Base-by-base conservation (phyloP, 352 stramenopile species). In the Thraustochytrium striatum region DNA sequence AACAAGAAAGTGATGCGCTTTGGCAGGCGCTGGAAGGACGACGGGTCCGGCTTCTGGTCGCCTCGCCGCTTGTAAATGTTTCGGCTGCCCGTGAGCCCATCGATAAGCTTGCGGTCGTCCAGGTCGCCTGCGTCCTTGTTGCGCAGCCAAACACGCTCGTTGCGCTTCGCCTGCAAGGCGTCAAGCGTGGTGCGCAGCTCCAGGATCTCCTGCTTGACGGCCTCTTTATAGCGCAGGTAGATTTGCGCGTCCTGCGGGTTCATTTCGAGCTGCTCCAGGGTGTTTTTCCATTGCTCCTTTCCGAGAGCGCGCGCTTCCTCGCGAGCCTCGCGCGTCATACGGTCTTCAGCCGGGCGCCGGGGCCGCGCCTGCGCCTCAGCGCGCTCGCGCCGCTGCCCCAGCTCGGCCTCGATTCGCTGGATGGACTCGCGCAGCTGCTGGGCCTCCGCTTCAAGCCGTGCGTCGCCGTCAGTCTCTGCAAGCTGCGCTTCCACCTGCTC, bases 31-130 rank as follows among this genome's bases (percentile, higher is more conserved):
- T 47, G 33, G 50, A 72, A 80, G 19, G 70, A 80, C 30, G 41
- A 80, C 41, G 70, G 70, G 30, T 80, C 70, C 13, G 70, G 70
- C 9, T 30, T 52, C 19, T 47, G 55, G 32, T 80, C 87, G 1
- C 92, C 93, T 16, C 94, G 89, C 16, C 90, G 86, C 81, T 97
- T 98, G 82, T 95, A 98, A 32, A 98, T 89, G 44, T 96, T 86
- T 0, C 88, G 89, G 41, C 97, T 92, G 28, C 94, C 94, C 35
- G 92, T 90, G 39, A 97, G 83, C n/a, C 88, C 90, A 83, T 98
- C 94, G 21, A 98, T 91, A 19, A 98, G 86, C 82, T 94, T 95
- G 7, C 89, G 86, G 80, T 98, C 94, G 75, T 98, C 94, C 25
- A 97, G 82, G 70, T 98, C 94, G 28, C 94, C 93, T 61, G 87